Percentiles rank a stretch among this genome's conserved stretches.
Conservation (phyloP, 495 filamentous ascomycete species). For the Pyrenula massariospora region DNA sequence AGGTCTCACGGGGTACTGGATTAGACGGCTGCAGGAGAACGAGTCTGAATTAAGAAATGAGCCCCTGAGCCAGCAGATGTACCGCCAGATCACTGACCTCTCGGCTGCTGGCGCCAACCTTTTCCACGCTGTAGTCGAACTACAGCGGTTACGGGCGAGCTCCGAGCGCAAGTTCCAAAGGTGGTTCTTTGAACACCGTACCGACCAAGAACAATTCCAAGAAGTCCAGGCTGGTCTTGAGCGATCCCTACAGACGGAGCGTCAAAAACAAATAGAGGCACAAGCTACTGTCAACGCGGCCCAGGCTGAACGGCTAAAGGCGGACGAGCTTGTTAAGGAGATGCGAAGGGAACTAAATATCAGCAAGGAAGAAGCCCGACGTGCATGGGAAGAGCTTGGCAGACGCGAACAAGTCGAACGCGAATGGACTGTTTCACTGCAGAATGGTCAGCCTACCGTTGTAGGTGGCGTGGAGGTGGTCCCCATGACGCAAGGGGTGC, state of each 20-base stretch:
- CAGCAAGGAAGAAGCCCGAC: slow-evolving; percentile 87
- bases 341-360: slow-evolving; percentile 87
- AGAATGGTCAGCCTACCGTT: slow-evolving; percentile 76
- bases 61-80: slow-evolving; percentile 75
- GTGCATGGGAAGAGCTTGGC: slow-evolving; percentile 95
- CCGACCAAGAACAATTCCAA: slow-evolving; percentile 73
- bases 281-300: slow-evolving; percentile 49
- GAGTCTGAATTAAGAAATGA: slow-evolving; percentile 71
- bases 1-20: slow-evolving; percentile 93
- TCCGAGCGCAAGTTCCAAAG: slow-evolving; percentile 96
- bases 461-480: slow-evolving; percentile 96
- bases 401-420: slow-evolving; percentile 89
- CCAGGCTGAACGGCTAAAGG: slow-evolving; percentile 52
- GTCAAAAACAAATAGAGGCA: slow-evolving; percentile 53
- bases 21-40: slow-evolving; percentile 80
- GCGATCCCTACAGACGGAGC: slow-evolving; percentile 58
- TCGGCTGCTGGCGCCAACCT: slow-evolving; percentile 94
- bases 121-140: slow-evolving; percentile 93
- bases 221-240: slow-evolving; percentile 79
- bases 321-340: slow-evolving; percentile 67
- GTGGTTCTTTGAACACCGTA: slow-evolving; percentile 93
- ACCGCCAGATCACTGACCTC: slow-evolving; percentile 87
- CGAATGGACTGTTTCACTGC: slow-evolving; percentile 74
- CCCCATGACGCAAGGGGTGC: slow-evolving; percentile 72
- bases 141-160: slow-evolving; percentile 89